Evolutionary conservation across 257 asterid species (phyloP), one percentile per base, ranked within the genome.

Genomic region (Solanum peruvianum): DNA sequence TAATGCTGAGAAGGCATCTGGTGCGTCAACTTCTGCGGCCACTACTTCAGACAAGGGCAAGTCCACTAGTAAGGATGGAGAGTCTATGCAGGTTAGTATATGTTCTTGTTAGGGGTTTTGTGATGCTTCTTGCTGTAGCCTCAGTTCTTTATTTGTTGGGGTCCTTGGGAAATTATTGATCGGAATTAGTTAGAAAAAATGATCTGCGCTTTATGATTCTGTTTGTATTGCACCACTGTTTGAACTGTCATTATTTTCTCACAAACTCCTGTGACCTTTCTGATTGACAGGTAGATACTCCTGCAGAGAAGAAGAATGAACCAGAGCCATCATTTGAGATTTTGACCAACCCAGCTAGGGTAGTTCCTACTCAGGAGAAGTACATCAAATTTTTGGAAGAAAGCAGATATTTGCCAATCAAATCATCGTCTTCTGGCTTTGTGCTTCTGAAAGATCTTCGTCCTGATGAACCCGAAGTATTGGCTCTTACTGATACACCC

Each of bases 341-440:
- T 21, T 87, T 97, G 95, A 93, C 95, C 62, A 97, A 96, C 92
- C 99, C 99, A 5, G 99, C 99, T 5, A 87, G 99, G 88, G 98
- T 97, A 33, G 91, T 97, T 82, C 98, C 99, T 49, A 91, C 92
- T 39, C 99, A 97, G 87, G 99, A 97, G 90, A 95, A 93, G 87
- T 89, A 89, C 88, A 93, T 97, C 62, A 95, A 93, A 83, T 94
- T 97, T 87, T 90, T 91, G 16, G 97, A 94, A 87, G 98, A 91
- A 31, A 92, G 98, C 90, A 92, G 99, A 95, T 97, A 97, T 7
- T 93, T 95, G 73, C 98, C 99, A 3, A 94, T 96, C 71, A 96
- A 93, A 87, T 89, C 96, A 58, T 94, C 98, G 23, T 91, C 98
- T 75, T 93, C 99, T 4, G 99, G 99, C 45, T 96, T 97, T 41